A percentile compares a stretch with the other conserved stretches of the same genome.
phyloP scores from a whole-genome alignment of 345 rosid genomes.

The Citrus mangshanensis region DNA sequence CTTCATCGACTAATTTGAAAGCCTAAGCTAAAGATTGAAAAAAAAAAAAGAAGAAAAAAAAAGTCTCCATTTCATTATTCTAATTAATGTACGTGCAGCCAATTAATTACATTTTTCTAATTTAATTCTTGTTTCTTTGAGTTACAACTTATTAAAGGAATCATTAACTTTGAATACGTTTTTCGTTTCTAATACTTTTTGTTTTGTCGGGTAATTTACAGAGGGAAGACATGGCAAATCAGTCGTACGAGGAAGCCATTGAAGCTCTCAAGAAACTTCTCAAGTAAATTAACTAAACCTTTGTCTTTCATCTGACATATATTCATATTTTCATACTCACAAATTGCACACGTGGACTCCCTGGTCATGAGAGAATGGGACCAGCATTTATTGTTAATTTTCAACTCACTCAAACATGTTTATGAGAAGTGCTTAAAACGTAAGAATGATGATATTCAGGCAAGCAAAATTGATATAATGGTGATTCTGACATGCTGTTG shows the following conservation, averaged over 20 bases:
- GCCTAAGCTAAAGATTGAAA: no score
- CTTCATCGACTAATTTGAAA: neutral
- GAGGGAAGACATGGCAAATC: constrained; percentile 62
- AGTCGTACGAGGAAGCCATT: constrained; percentile 74
- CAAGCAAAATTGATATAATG: no score
- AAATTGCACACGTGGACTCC: neutral
- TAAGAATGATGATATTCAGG: no score
- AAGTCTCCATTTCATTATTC: neutral
- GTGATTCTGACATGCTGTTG: neutral
- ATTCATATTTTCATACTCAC: neutral
- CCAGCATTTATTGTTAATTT: no score
- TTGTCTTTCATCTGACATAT: no score
- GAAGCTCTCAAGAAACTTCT: constrained; percentile 80
- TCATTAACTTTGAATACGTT: neutral
- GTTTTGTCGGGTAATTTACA: constrained; percentile 19
- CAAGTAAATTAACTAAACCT: constrained; percentile 28
- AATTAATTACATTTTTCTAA: neutral
- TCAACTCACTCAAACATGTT: no score
- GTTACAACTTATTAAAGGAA: neutral
- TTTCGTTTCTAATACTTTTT: neutral
- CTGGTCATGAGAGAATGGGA: neutral
- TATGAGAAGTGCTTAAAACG: no score
- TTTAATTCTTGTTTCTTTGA: neutral
- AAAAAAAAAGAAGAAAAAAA: no score
- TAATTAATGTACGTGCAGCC: neutral